Evolutionary conservation across 2,329 filamentous ascomycete genomes (phyloP), one percentile per base, ranked within the genome.

Genomic region (Aspergillus sclerotialis): DNA sequence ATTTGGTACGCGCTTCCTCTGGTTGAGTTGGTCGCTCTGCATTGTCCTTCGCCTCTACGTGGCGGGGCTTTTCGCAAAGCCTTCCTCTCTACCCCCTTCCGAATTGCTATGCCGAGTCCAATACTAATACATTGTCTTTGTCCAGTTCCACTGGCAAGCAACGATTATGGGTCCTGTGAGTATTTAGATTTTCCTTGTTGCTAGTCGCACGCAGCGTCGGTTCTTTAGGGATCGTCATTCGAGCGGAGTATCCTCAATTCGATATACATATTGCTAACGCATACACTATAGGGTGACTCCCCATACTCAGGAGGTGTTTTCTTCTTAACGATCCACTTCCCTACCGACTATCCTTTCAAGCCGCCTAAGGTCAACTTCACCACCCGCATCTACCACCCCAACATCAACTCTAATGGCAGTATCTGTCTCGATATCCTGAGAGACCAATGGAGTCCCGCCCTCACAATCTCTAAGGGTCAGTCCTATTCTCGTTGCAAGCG

Each of bases 361-460:
- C 92, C 92, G 45, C 92, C 92, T 53, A 98, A 98, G 80, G 89
- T 98, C 70, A 95, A 95, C 83, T 98, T 98, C 78, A 96, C 88
- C 55, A 98, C 92, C 48, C 84, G 90, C 63, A 96, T 98, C 74
- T 98, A 98, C 68, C 92, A 98, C 73, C 92, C 92, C 58, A 98
- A 98, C 73, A 98, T 98, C 87, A 98, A 98, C 80, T 94, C 87
- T 52, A 96, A 96, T 67, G 92, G 92, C 68, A 95, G 89, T 69
- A 98, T 98, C 69, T 98, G 92, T 68, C 72, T 98, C 64, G 92
- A 98, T 61, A 98, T 98, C 61, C 75, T 98, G 60, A 82, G 92
- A 73, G 92, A 98, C 68, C 92, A 98, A 73, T 98, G 92, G 92
- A 95, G 89, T 66, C 92, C 92, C 27, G 92, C 92, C 49, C 75